These are phyloP conservation scores for Phalaenopsis equestris DNA, from an alignment of 106 monocot genomes.

Conservation along the genomic window DNA sequence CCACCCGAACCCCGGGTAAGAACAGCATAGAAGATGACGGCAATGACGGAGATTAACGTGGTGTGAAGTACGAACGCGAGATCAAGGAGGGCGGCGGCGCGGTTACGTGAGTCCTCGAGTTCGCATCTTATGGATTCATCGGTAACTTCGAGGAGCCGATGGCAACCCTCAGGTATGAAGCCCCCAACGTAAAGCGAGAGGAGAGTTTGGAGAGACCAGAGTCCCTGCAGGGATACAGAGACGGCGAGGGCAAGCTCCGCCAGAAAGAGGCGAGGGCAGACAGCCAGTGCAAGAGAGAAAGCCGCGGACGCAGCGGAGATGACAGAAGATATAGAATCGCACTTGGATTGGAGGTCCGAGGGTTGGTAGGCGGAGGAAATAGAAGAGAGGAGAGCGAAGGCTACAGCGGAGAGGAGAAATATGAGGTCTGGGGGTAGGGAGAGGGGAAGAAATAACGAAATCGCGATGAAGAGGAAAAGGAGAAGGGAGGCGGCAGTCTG, in stretches of 20 bases:
- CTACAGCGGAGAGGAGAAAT: slow-evolving; percentile 15
- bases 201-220: slow-evolving; percentile 55
- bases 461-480: slow-evolving; percentile 16
- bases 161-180: slow-evolving; percentile 62
- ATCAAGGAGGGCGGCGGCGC: slow-evolving; percentile 47
- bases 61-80: slow-evolving; percentile 41
- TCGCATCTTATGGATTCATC: slow-evolving; percentile 51
- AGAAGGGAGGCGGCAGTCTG: slow-evolving; percentile 18
- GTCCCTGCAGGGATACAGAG: slow-evolving; percentile 42
- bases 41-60: slow-evolving; percentile 33
- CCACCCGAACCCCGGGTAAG: slow-evolving; percentile 14
- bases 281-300: slow-evolving; percentile 30
- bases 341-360: slow-evolving; percentile 53
- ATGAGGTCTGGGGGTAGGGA: slow-evolving; percentile 13
- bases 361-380: slow-evolving; percentile 33
- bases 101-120: slow-evolving; percentile 33
- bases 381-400: slow-evolving; percentile 17
- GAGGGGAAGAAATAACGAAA: slow-evolving; percentile 17
- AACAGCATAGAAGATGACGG: slow-evolving; percentile 23
- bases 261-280: slow-evolving; percentile 35
- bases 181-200: slow-evolving; percentile 59
- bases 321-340: slow-evolving; percentile 18
- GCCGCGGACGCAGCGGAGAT: slow-evolving; percentile 32
- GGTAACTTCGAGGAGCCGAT: slow-evolving; percentile 41
- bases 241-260: slow-evolving; percentile 54